Percentiles rank a stretch among this genome's conserved stretches.
Conservation (phyloP, 2,329 filamentous ascomycete genomes). For the Hymenoscyphus infarciens region DNA sequence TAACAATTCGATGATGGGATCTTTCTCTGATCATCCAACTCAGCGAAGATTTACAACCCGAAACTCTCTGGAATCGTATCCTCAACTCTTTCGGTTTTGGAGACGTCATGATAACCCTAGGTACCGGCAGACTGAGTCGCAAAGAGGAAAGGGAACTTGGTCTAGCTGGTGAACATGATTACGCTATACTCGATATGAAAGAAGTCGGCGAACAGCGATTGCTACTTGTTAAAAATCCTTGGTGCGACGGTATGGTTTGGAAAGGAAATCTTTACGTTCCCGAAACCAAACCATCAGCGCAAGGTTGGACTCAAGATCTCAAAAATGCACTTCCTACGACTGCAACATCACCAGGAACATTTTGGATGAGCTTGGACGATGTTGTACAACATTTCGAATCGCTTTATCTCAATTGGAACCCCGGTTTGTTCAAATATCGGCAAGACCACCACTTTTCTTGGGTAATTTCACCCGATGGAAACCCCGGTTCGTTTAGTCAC, state of each 20-base stretch:
- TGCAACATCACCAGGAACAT: slow-evolving; percentile 62
- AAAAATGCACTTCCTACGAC: slow-evolving; percentile 27
- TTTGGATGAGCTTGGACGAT: slow-evolving; percentile 89
- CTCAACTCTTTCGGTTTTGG: slow-evolving; percentile 70
- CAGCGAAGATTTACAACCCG: slow-evolving; percentile 73
- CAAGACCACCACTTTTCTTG: slow-evolving; percentile 91
- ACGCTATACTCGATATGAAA: slow-evolving; percentile 79
- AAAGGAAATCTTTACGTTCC: slow-evolving; percentile 42
- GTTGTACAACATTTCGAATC: slow-evolving; percentile 91
- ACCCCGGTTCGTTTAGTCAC: slow-evolving; percentile 54
- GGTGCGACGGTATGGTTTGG: slow-evolving; percentile 79
- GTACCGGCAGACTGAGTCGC: slow-evolving; percentile 76
- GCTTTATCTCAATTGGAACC: slow-evolving; percentile 97
- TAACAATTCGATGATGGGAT: background rate
- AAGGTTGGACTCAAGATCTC: slow-evolving; percentile 26
- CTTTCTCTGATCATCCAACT: slow-evolving; percentile 6
- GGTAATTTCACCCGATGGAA: slow-evolving; percentile 52
- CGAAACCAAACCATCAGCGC: slow-evolving; percentile 6
- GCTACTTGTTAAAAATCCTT: slow-evolving; percentile 91
- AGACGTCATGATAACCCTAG: slow-evolving; percentile 83
- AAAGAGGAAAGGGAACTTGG: slow-evolving; percentile 78
- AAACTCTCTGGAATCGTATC: slow-evolving; percentile 74
- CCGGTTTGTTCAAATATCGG: slow-evolving; percentile 71
- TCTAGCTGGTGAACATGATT: slow-evolving; percentile 87
- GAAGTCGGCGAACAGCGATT: slow-evolving; percentile 60